Evolutionary conservation across 2,329 filamentous ascomycete genomes (phyloP).

Genomic region (Tolypocladium paradoxum): DNA sequence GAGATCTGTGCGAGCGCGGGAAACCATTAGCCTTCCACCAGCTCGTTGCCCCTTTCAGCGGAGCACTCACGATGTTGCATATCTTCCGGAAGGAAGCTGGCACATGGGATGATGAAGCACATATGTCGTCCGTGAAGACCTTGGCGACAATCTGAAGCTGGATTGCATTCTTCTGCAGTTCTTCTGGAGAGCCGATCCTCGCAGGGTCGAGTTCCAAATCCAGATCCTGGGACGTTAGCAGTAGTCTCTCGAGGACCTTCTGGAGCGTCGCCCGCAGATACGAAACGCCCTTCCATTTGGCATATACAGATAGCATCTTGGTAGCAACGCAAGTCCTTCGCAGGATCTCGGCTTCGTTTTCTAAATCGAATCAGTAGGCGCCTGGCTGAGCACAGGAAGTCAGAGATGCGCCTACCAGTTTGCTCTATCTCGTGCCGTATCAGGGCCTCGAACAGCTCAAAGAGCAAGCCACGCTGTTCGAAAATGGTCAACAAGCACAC

Average conservation of each 20-base stretch:
- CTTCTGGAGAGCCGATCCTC: slow-evolving; percentile 47
- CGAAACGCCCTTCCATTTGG: slow-evolving; percentile 57
- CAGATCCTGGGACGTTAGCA: slow-evolving; percentile 55
- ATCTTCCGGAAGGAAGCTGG: slow-evolving; percentile 56
- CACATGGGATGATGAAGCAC: slow-evolving; percentile 49
- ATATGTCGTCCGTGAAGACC: slow-evolving; percentile 62
- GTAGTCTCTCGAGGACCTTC: slow-evolving; percentile 55
- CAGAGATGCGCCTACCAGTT: slow-evolving; percentile 33
- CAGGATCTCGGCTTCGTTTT: slow-evolving; percentile 57
- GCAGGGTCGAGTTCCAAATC: slow-evolving; percentile 58
- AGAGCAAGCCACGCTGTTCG: slow-evolving; percentile 52
- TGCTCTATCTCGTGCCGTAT: slow-evolving; percentile 61
- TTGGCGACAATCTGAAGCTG: slow-evolving; percentile 58
- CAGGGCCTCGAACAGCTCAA: slow-evolving; percentile 52
- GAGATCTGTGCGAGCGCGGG: slow-evolving; percentile 35
- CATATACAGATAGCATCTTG: slow-evolving; percentile 61
- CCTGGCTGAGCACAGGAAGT: neutral
- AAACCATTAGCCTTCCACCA: neutral
- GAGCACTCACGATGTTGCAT: slow-evolving; percentile 47
- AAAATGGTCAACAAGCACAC: slow-evolving; percentile 60
- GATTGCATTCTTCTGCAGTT: slow-evolving; percentile 54
- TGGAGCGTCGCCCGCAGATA: slow-evolving; percentile 56
- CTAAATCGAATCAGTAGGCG: slow-evolving; percentile 17
- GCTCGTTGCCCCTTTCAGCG: neutral
- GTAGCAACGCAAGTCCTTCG: slow-evolving; percentile 61